Evolutionary conservation across 208 protist genomes (phyloP).

Genomic region (Leishmania tropica): DNA sequence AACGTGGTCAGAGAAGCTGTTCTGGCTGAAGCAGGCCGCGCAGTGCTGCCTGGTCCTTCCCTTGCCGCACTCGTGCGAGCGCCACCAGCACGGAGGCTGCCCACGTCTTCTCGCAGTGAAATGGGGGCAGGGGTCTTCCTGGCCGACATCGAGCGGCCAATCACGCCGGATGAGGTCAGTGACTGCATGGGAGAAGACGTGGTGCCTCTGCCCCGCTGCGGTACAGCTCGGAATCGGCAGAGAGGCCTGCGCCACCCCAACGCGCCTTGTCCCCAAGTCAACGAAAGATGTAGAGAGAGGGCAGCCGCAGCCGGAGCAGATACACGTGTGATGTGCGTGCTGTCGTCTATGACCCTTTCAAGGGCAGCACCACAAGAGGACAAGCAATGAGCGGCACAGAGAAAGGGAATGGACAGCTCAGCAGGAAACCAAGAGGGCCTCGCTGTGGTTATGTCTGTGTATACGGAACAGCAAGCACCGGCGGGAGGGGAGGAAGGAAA

Average conservation of each 20-base stretch:
- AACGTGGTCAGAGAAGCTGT: not conserved
- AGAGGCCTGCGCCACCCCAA: not conserved
- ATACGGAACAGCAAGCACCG: too few relatives aligned
- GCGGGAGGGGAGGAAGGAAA: not conserved
- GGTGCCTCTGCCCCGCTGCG: not conserved
- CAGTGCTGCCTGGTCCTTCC: not conserved
- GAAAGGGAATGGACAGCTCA: not conserved
- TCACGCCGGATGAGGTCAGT: not conserved
- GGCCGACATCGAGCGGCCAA: not conserved
- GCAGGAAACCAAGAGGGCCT: not conserved
- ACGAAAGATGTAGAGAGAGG: not conserved
- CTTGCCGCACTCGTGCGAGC: not conserved
- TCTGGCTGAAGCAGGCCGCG: too few relatives aligned
- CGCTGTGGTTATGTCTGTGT: not conserved
- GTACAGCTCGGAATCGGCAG: not conserved
- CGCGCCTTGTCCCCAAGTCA: not conserved
- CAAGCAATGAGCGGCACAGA: not conserved
- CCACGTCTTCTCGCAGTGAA: not conserved
- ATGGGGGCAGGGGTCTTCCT: not conserved
- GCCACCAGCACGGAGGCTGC: not conserved
- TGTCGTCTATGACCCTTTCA: not conserved
- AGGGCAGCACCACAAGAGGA: not conserved
- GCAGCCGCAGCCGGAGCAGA: not conserved
- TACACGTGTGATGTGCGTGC: not conserved
- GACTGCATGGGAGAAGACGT: not conserved